Conservation (phyloP, 192 early-diverging fungal genomes). For the Umbelopsis sp. region DNA sequence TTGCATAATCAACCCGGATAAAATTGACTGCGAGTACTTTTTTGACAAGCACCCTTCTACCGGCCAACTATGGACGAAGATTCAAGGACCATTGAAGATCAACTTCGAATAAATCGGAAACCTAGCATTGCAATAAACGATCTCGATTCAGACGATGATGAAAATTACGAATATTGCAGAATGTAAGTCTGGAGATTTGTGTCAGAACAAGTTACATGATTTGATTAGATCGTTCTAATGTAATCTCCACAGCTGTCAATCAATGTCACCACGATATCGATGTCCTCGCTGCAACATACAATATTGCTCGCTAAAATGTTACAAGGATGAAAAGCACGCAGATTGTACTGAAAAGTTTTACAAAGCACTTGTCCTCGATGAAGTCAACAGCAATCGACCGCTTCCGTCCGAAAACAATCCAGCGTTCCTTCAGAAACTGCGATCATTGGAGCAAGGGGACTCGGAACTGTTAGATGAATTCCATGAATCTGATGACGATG, state of each 20-base stretch:
- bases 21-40: no score
- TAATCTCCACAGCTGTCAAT: constrained; percentile 49
- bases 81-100: no score
- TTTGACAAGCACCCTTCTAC: not conserved
- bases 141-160: not conserved
- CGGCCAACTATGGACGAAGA: no score
- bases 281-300: constrained; percentile 69
- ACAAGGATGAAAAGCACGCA: constrained; percentile 50
- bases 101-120: no score
- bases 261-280: constrained; percentile 57
- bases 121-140: not conserved
- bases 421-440: constrained; percentile 54
- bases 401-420: constrained; percentile 43
- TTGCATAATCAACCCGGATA: no score
- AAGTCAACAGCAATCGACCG: constrained; percentile 39
- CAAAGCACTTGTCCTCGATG: constrained; percentile 53
- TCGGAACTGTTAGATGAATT: constrained; percentile 35
- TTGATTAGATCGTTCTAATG: not conserved
- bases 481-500: constrained; percentile 28
- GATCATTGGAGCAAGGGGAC: constrained; percentile 45
- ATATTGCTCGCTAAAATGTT: constrained; percentile 67
- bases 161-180: not conserved
- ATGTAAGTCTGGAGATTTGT: not conserved
- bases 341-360: constrained; percentile 61
- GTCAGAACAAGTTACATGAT: not conserved